These are phyloP conservation scores for Leishmania guyanensis DNA, from an alignment of 208 protist genomes.

Conservation along the genomic window DNA sequence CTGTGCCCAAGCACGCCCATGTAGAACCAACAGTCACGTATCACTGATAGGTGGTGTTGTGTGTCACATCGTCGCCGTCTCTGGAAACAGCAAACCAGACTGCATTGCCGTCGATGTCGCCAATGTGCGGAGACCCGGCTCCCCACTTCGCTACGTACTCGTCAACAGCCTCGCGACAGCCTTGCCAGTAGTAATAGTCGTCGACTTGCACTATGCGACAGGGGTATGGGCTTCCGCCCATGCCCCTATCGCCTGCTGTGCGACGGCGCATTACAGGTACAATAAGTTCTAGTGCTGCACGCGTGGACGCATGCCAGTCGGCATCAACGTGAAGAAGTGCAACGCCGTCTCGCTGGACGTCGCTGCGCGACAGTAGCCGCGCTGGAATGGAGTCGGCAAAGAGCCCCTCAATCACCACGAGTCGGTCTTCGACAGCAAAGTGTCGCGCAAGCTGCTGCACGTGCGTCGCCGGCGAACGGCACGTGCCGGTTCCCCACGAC, in stretches of 20 bases:
- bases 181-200: conserved; percentile 85
- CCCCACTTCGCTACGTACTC: conserved; percentile 34
- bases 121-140: conserved; percentile 6
- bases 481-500: conserved; percentile 75
- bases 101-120: conserved; percentile 64
- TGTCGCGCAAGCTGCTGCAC: conserved; percentile 49
- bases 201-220: conserved; percentile 71
- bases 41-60: background rate
- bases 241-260: background rate
- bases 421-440: conserved; percentile 62
- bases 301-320: conserved; percentile 83
- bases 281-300: conserved; percentile 42
- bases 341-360: conserved; percentile 35
- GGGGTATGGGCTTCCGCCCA: background rate
- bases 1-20: background rate
- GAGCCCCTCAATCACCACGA: conserved; percentile 52
- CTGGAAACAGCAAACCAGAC: conserved; percentile 42
- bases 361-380: conserved; percentile 35
- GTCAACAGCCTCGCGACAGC: conserved; percentile 65
- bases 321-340: conserved; percentile 74
- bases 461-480: conserved; percentile 37
- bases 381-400: conserved; percentile 57
- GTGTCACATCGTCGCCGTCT: background rate
- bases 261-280: conserved; percentile 36
- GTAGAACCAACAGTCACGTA: background rate